Conservation (phyloP, 768 basidiomycete species). For the Hericium rajendrae region DNA sequence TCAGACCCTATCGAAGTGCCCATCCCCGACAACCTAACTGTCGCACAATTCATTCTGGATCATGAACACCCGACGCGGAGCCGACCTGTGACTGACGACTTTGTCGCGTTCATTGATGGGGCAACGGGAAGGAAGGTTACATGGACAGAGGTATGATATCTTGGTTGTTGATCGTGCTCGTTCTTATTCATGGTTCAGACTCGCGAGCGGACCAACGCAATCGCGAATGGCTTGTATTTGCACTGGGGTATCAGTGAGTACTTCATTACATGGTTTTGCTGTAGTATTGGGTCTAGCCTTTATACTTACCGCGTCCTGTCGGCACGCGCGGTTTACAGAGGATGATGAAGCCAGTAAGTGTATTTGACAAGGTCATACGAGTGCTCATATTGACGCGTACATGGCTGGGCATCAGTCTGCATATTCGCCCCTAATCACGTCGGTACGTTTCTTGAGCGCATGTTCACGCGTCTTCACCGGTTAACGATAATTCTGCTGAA, state of each 20-base stretch:
- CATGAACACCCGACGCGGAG: slow-evolving; percentile 10
- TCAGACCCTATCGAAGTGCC: background rate
- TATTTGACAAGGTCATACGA: background rate
- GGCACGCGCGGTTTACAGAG: slow-evolving; percentile 25
- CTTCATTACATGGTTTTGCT: no score
- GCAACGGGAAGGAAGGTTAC: slow-evolving; percentile 24
- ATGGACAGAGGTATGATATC: slow-evolving; percentile 25
- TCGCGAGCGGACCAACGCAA: background rate
- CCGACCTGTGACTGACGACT: slow-evolving; percentile 5
- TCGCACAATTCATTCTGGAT: slow-evolving; percentile 17
- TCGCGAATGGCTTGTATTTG: background rate
- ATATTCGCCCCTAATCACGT: slow-evolving; percentile 19
- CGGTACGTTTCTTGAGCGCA: slow-evolving; percentile 8
- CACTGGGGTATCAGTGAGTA: background rate
- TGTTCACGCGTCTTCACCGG: background rate
- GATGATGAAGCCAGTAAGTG: slow-evolving; percentile 31
- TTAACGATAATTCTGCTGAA: background rate
- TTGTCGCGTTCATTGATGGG: slow-evolving; percentile 34
- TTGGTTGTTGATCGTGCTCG: background rate
- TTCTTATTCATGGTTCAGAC: background rate
- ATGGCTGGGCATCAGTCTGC: slow-evolving; percentile 11
- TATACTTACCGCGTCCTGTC: slow-evolving; percentile 18
- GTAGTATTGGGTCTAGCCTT: background rate
- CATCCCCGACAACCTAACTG: slow-evolving; percentile 17
- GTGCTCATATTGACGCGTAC: background rate